Evolutionary conservation across 805 yeast genomes (phyloP).

Genomic region (Blastobotrys mokoenaii): DNA sequence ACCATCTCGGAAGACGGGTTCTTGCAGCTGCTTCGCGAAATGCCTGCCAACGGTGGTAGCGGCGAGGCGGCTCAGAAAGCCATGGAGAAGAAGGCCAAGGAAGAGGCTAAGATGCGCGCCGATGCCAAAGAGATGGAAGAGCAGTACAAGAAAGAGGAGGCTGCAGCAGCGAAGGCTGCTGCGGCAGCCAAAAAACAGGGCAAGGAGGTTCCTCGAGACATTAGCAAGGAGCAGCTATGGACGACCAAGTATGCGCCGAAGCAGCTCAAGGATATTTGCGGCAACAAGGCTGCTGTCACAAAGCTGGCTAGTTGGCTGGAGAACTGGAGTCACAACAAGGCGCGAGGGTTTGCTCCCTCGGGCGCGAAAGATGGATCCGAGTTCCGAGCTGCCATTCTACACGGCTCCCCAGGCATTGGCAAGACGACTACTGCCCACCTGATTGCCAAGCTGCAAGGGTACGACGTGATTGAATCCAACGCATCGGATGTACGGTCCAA

Average conservation of each 20-base stretch:
- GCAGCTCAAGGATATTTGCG: slow-evolving; percentile 69
- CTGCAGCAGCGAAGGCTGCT: too few species aligned
- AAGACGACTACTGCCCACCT: slow-evolving; percentile 88
- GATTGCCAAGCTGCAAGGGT: slow-evolving; percentile 71
- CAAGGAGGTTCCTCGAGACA: neutral
- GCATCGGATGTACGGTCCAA: slow-evolving; percentile 88
- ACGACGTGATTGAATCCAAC: slow-evolving; percentile 74
- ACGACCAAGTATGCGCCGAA: slow-evolving; percentile 90
- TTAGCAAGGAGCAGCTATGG: slow-evolving; percentile 54
- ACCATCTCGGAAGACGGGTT: slow-evolving; percentile 86
- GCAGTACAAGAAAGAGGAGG: slow-evolving; percentile 37
- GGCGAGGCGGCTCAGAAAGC: slow-evolving; percentile 75
- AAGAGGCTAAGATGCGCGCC: slow-evolving; percentile 47
- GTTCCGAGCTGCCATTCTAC: slow-evolving; percentile 75
- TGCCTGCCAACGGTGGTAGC: slow-evolving; percentile 91
- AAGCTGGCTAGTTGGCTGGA: slow-evolving; percentile 66
- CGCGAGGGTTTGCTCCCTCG: slow-evolving; percentile 40
- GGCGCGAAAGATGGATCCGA: slow-evolving; percentile 37
- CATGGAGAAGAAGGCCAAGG: slow-evolving; percentile 56
- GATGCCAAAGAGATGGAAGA: slow-evolving; percentile 42
- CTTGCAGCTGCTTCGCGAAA: slow-evolving; percentile 54
- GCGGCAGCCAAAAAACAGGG: neutral
- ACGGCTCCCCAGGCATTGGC: slow-evolving; percentile 94
- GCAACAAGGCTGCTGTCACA: slow-evolving; percentile 70
- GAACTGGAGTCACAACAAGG: slow-evolving; percentile 60